These are phyloP conservation scores for Phaeophleospora eucalypticola DNA, from an alignment of 2,329 filamentous ascomycete genomes.

Conservation along the genomic window DNA sequence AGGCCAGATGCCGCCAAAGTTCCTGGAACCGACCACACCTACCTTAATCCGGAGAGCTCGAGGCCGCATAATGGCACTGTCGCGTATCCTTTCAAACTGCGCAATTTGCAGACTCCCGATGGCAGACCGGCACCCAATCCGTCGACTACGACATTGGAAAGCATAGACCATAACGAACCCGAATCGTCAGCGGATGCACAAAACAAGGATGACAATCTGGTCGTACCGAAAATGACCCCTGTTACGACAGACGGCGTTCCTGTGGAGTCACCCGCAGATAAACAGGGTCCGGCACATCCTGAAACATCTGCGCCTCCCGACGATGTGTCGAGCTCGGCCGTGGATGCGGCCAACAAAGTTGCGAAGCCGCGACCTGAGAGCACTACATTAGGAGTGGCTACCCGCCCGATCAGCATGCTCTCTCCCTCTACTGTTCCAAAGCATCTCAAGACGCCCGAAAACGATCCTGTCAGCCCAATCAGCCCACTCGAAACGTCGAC, in stretches of 20 bases:
- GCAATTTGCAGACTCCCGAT: slow-evolving; percentile 33
- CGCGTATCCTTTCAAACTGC: slow-evolving; percentile 68
- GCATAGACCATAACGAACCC: slow-evolving; percentile 8
- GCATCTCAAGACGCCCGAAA: slow-evolving; percentile 13
- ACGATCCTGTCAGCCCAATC: slow-evolving; percentile 18
- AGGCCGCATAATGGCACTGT: slow-evolving; percentile 65
- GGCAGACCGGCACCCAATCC: slow-evolving; percentile 17
- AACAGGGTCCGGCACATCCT: neutral
- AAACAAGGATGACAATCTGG: neutral
- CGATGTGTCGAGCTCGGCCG: slow-evolving; percentile 10
- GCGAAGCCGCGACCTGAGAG: slow-evolving; percentile 5
- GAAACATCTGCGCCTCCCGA: slow-evolving; percentile 12
- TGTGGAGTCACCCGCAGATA: slow-evolving; percentile 12
- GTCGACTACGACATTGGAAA: slow-evolving; percentile 27
- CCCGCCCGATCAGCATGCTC: slow-evolving; percentile 19
- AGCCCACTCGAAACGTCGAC: slow-evolving; percentile 6
- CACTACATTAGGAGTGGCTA: neutral
- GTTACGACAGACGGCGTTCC: slow-evolving; percentile 8
- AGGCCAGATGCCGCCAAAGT: slow-evolving; percentile 21
- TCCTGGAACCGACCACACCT: slow-evolving; percentile 39
- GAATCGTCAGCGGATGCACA: neutral
- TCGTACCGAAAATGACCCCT: too few relatives aligned
- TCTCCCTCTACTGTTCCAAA: slow-evolving; percentile 7
- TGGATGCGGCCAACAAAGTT: slow-evolving; percentile 8
- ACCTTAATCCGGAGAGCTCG: slow-evolving; percentile 53